These are phyloP conservation scores for Ophiostoma quercus DNA, from an alignment of 2,329 filamentous ascomycete species.

Conservation along the genomic window DNA sequence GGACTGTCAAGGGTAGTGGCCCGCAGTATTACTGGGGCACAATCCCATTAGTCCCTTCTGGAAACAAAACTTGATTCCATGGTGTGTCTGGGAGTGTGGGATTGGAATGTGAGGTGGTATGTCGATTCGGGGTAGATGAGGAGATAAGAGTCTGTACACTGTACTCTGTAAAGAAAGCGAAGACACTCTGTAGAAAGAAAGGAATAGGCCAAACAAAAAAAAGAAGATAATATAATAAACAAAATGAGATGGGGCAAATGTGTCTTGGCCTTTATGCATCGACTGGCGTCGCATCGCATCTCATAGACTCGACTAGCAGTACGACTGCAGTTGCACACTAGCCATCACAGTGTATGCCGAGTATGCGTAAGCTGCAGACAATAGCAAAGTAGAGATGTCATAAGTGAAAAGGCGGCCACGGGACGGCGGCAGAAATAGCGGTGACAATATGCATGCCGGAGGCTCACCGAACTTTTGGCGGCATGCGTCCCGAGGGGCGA, in stretches of 20 bases:
- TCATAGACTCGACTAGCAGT: background rate
- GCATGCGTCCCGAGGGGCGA: background rate
- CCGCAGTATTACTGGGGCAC: conserved; percentile 6
- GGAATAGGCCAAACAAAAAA: background rate
- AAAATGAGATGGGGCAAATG: conserved; percentile 12
- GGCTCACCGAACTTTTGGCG: conserved; percentile 9
- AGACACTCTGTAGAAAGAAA: background rate
- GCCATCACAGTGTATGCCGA: background rate
- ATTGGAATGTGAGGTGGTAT: conserved; percentile 11
- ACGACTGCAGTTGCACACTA: conserved; percentile 3
- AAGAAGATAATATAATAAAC: background rate
- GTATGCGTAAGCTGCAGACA: background rate
- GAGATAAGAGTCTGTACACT: background rate
- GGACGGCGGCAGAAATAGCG: background rate
- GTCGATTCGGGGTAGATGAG: background rate
- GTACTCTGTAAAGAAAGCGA: background rate
- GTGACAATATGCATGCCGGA: conserved; percentile 8
- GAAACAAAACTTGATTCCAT: conserved; percentile 24
- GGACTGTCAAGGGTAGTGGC: conserved; percentile 10
- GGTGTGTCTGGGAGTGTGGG: conserved; percentile 17
- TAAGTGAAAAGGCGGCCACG: conserved; percentile 5
- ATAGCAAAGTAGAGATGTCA: background rate
- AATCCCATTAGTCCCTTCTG: conserved; percentile 18
- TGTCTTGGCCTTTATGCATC: conserved; percentile 8
- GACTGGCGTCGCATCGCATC: conserved; percentile 7